Evolutionary conservation across 768 basidiomycete species (phyloP).

Genomic region (Suillus cothurnatus): DNA sequence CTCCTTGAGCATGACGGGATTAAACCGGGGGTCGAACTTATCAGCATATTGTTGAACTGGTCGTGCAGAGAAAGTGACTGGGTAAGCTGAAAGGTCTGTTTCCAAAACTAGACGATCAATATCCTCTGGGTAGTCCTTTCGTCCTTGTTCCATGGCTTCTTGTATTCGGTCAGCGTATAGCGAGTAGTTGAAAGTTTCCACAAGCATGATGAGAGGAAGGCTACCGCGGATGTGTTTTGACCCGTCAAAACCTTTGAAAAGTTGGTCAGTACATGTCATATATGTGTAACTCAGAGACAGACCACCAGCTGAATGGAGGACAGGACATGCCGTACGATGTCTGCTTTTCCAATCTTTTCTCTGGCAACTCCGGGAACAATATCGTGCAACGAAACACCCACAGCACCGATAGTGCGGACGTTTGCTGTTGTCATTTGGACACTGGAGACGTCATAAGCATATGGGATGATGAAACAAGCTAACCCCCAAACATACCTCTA

Average conservation of each 20-base stretch:
- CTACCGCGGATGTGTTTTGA: not conserved
- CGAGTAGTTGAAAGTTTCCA: slow-evolving; percentile 5
- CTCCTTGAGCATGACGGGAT: not conserved
- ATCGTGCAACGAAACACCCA: slow-evolving; percentile 8
- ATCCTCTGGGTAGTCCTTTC: not conserved
- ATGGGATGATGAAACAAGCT: not conserved
- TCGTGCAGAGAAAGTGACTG: slow-evolving; percentile 6
- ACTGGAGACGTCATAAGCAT: not conserved
- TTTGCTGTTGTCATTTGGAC: not conserved
- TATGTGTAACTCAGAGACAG: not conserved
- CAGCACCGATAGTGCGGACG: slow-evolving; percentile 4
- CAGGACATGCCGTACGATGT: slow-evolving; percentile 2
- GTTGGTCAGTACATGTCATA: not conserved
- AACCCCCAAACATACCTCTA: not conserved
- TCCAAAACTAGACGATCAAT: not conserved
- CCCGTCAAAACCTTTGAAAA: not conserved
- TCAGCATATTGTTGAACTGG: slow-evolving; percentile 1
- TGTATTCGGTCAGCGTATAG: slow-evolving; percentile 8
- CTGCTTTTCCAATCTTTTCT: slow-evolving; percentile 5
- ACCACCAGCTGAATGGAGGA: slow-evolving; percentile 7
- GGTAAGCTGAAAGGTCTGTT: slow-evolving; percentile 1
- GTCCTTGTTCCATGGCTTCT: slow-evolving; percentile 1
- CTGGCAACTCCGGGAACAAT: slow-evolving; percentile 7
- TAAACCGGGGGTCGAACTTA: not conserved
- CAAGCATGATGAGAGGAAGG: slow-evolving; percentile 4